Conservation (phyloP, 768 basidiomycete genomes). For the Fomitopsis serialis region DNA sequence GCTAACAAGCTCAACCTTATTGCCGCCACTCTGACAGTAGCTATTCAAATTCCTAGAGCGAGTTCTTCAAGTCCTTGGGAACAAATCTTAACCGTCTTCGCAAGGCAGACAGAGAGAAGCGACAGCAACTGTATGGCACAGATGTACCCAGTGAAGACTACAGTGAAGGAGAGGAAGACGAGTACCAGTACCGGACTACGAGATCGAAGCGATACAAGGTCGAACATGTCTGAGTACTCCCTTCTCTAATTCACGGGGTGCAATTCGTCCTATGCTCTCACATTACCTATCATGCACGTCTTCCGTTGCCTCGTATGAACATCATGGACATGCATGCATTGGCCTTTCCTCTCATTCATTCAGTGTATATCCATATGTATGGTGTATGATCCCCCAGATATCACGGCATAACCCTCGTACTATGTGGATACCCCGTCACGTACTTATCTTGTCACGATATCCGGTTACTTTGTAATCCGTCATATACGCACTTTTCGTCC, state of each 20-base stretch:
- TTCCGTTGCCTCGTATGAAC: background rate
- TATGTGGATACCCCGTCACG: background rate
- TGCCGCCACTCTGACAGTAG: background rate
- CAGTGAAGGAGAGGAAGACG: slow-evolving; percentile 50
- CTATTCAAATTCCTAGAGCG: slow-evolving; percentile 38
- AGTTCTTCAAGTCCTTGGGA: slow-evolving; percentile 62
- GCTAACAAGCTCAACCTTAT: no score
- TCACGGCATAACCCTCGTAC: no score
- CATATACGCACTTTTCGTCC: no score
- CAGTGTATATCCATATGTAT: background rate
- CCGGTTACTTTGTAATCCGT: no score
- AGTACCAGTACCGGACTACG: slow-evolving; percentile 35
- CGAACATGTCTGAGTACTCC: background rate
- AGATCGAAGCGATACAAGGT: slow-evolving; percentile 21
- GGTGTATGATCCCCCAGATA: background rate
- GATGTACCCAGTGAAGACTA: slow-evolving; percentile 35
- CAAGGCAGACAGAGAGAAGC: slow-evolving; percentile 50
- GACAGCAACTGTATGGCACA: slow-evolving; percentile 36
- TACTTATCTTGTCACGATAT: background rate
- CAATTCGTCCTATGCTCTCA: background rate
- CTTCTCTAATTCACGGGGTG: no score
- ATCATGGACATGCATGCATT: background rate
- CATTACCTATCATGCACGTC: background rate
- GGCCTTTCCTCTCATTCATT: background rate
- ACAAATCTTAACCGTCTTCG: slow-evolving; percentile 56